Conservation (phyloP, 306 rosid species). For the Cotoneaster glaucophyllus region DNA sequence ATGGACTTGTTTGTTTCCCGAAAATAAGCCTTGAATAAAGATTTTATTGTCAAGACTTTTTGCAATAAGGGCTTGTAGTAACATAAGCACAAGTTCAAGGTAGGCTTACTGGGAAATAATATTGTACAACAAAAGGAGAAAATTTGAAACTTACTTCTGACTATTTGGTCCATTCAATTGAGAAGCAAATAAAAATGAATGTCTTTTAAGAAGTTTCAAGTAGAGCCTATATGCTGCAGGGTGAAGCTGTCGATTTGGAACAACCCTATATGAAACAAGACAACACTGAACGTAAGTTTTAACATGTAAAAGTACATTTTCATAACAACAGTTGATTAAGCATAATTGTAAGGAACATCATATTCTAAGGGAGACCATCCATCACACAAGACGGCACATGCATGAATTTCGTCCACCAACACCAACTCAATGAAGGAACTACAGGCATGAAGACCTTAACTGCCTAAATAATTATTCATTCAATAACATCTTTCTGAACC, state of each 20-base stretch:
- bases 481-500: not conserved
- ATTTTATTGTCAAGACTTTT: not conserved
- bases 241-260: constrained; percentile 53
- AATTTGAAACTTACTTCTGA: constrained; percentile 50
- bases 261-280: constrained; percentile 43
- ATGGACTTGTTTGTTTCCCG: not conserved
- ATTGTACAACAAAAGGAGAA: not conserved
- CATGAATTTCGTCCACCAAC: not conserved
- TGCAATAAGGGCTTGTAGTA: not conserved
- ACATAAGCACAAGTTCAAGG: not conserved
- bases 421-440: not conserved
- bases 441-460: not conserved
- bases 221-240: constrained; percentile 74
- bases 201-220: constrained; percentile 66
- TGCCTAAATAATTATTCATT: not conserved
- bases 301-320: not conserved
- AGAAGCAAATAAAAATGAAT: constrained; percentile 32
- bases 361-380: no score
- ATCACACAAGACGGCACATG: not conserved
- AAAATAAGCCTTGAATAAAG: not conserved
- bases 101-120: not conserved
- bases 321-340: no score
- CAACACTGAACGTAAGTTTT: constrained; percentile 8
- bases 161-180: constrained; percentile 42
- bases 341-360: no score